A percentile compares a stretch with the other conserved stretches of the same genome.
Evolutionary conservation across 2,329 filamentous ascomycete species (phyloP).

Genomic region (Onygenales sp.): DNA sequence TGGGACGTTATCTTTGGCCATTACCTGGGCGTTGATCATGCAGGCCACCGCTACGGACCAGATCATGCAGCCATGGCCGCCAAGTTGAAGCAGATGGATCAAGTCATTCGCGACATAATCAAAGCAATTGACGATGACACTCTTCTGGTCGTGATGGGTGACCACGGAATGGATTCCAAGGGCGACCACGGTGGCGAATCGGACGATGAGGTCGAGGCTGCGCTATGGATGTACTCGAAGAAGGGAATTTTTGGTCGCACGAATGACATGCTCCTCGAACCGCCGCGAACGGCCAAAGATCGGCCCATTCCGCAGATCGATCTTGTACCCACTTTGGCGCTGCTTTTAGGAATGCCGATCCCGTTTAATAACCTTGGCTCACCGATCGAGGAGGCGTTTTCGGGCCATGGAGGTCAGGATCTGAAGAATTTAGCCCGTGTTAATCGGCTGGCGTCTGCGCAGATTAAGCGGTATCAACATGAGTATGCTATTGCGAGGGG

Average conservation of each 20-base stretch:
- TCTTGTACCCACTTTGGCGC: constrained; percentile 79
- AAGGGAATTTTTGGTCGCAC: constrained; percentile 73
- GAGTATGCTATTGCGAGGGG: constrained; percentile 69
- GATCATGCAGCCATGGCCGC: constrained; percentile 84
- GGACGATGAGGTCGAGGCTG: constrained; percentile 88
- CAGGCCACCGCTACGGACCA: constrained; percentile 90
- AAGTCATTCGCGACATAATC: constrained; percentile 63
- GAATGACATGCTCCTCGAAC: constrained; percentile 46
- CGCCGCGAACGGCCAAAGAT: constrained; percentile 61
- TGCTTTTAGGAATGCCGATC: constrained; percentile 83
- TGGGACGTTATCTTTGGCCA: constrained; percentile 97
- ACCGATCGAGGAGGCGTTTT: constrained; percentile 90
- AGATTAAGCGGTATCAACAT: constrained; percentile 79
- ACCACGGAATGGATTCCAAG: constrained; percentile 96
- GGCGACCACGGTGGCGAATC: constrained; percentile 98
- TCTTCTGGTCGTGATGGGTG: constrained; percentile 91
- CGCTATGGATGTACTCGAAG: constrained; percentile 98
- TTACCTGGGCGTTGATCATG: constrained; percentile 91
- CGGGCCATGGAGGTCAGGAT: constrained; percentile 51
- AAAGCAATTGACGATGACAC: constrained; percentile 71
- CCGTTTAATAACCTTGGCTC: constrained; percentile 92
- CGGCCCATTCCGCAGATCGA: constrained; percentile 77
- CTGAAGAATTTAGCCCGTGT: constrained; percentile 71
- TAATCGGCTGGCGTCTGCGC: constrained; percentile 67
- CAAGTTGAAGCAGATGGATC: constrained; percentile 87